Evolutionary conservation across 805 yeast genomes (phyloP).

Genomic region (Saccharomycopsis sp.): DNA sequence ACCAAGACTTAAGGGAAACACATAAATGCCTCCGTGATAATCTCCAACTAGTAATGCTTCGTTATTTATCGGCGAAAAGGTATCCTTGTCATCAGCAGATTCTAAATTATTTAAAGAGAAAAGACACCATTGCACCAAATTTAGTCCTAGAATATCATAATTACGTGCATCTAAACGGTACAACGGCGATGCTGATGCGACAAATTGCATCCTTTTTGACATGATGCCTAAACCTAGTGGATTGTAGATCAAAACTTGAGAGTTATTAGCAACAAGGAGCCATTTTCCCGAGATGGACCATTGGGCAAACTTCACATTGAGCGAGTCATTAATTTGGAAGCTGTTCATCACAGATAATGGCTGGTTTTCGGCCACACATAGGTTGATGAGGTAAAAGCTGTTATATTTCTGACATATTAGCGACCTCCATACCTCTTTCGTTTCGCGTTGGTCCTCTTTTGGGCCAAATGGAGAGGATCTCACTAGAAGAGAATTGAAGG

Average conservation of each 20-base stretch:
- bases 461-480: background rate
- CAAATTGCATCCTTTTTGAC: background rate
- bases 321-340: background rate
- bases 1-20: constrained; percentile 12
- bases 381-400: background rate
- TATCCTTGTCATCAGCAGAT: constrained; percentile 4
- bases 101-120: background rate
- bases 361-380: background rate
- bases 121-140: constrained; percentile 1
- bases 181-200: background rate
- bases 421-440: background rate
- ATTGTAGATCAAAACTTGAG: background rate
- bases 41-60: constrained; percentile 18
- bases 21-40: constrained; percentile 5
- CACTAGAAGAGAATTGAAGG: background rate
- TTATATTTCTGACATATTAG: background rate
- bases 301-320: background rate
- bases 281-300: constrained; percentile 1
- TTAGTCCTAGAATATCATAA: constrained; percentile 1
- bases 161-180: background rate
- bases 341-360: background rate
- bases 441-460: background rate
- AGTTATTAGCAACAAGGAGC: background rate
- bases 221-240: background rate
- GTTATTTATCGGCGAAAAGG: constrained; percentile 5